Conservation (phyloP, 495 filamentous ascomycete genomes). For the Talaromyces ruber region DNA sequence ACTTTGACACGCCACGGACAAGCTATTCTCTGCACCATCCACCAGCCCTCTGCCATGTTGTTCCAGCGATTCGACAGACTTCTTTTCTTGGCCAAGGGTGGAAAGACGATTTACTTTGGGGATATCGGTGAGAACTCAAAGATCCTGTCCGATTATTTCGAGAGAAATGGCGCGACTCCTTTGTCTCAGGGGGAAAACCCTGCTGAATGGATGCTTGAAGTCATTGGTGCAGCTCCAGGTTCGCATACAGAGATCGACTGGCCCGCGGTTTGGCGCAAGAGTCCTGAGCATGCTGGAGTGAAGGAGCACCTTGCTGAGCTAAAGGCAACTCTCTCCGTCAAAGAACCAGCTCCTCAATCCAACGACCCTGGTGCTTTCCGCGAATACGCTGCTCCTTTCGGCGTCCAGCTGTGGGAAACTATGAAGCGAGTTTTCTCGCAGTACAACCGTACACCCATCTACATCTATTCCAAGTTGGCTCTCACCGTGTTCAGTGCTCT, state of each 20-base stretch:
- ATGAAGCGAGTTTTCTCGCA: constrained; percentile 67
- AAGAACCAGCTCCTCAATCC: constrained; percentile 29
- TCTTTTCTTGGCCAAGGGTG: constrained; percentile 70
- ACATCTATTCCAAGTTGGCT: constrained; percentile 68
- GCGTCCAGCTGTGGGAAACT: constrained; percentile 38
- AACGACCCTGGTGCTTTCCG: constrained; percentile 24
- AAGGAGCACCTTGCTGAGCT: constrained; percentile 59
- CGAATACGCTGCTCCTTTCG: constrained; percentile 44
- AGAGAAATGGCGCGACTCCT: constrained; percentile 57
- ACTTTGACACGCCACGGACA: constrained; percentile 79
- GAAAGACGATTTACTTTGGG: constrained; percentile 78
- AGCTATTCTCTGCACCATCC: constrained; percentile 86
- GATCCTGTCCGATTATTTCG: constrained; percentile 69
- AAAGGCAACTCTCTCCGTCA: constrained; percentile 37
- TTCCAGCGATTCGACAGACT: constrained; percentile 89
- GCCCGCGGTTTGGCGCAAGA: constrained; percentile 66
- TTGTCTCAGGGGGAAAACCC: constrained; percentile 70
- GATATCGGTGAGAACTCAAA: constrained; percentile 67
- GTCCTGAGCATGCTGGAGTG: constrained; percentile 55
- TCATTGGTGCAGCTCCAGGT: constrained; percentile 82
- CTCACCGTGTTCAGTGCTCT: constrained; percentile 44
- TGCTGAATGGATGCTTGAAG: constrained; percentile 90
- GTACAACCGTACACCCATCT: constrained; percentile 82
- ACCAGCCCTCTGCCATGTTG: constrained; percentile 84
- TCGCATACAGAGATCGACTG: constrained; percentile 68